Conservation (phyloP, 1,284 basidiomycete species). For the Stereum hirsutum region DNA sequence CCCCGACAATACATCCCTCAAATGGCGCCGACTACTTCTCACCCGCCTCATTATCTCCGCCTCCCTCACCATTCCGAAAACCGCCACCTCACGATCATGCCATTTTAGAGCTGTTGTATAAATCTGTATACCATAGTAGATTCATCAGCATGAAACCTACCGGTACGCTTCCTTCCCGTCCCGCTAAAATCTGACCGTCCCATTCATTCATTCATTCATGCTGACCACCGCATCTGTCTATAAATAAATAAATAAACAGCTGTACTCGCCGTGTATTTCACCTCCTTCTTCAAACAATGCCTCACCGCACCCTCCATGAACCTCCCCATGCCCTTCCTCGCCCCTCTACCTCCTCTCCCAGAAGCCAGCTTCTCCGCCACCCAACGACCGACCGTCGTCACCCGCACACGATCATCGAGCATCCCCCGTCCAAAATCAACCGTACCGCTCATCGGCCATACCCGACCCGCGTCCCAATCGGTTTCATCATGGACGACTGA, state of each 20-base stretch:
- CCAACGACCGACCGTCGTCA: conserved; percentile 17
- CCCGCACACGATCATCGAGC: conserved; percentile 5
- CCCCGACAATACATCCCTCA: conserved; percentile 33
- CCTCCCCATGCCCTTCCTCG: conserved; percentile 61
- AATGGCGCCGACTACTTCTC: conserved; percentile 3
- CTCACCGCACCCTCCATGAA: conserved; percentile 48
- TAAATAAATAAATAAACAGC: conserved; percentile 35
- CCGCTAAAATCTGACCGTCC: not conserved
- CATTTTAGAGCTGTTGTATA: conserved; percentile 53
- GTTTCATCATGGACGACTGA: not conserved
- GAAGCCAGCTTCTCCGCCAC: conserved; percentile 17
- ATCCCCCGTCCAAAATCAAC: not conserved
- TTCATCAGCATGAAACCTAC: conserved; percentile 62
- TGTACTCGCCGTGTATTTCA: conserved; percentile 60
- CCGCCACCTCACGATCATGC: conserved; percentile 45
- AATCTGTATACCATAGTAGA: conserved; percentile 51
- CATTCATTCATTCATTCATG: not conserved
- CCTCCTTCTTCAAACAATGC: conserved; percentile 61
- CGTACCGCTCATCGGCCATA: conserved; percentile 2
- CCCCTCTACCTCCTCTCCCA: conserved; percentile 44
- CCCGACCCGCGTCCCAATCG: conserved; percentile 7
- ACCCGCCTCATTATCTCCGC: conserved; percentile 7
- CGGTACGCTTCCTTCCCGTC: conserved; percentile 24
- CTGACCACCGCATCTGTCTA: too few species aligned
- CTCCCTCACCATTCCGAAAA: conserved; percentile 20